Percentiles rank a stretch among this genome's conserved stretches.
These are phyloP conservation scores for Yamadazyma trypodendri DNA, from an alignment of 1,139 yeast species.

Conservation along the genomic window DNA sequence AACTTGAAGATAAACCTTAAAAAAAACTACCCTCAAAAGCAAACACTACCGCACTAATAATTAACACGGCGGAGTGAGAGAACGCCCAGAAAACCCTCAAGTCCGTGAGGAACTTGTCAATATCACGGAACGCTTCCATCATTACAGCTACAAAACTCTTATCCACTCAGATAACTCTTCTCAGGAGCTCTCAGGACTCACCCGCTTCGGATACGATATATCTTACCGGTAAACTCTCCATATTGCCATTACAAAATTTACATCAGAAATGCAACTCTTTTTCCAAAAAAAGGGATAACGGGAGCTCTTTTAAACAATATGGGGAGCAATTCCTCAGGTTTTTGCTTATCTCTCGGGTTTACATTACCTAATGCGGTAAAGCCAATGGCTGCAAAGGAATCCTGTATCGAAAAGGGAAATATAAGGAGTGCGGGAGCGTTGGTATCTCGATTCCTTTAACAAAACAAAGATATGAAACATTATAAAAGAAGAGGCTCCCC, in stretches of 20 bases:
- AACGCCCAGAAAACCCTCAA: no score
- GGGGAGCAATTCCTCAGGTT: conserved; percentile 3
- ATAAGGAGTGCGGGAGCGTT: conserved; percentile 5
- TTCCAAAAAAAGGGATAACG: background rate
- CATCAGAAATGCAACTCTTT: background rate
- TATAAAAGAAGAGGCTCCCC: background rate
- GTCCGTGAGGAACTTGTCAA: no score
- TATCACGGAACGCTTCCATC: no score
- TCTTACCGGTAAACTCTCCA: no score
- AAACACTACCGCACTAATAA: no score
- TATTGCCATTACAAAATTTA: background rate
- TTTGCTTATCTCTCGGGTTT: conserved; percentile 9
- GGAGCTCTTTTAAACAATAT: background rate
- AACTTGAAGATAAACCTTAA: no score
- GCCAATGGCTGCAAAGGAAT: conserved; percentile 7
- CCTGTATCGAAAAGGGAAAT: conserved; percentile 8
- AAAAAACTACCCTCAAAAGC: no score
- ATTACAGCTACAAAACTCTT: no score
- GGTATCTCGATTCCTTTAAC: background rate
- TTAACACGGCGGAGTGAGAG: no score
- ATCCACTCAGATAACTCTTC: no score
- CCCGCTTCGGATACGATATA: no score
- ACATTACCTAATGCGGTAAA: conserved; percentile 6
- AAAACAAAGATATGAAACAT: background rate
- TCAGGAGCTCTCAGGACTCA: no score